phyloP scores from a whole-genome alignment of 2,329 filamentous ascomycete species.

The Xylaria sp. region DNA sequence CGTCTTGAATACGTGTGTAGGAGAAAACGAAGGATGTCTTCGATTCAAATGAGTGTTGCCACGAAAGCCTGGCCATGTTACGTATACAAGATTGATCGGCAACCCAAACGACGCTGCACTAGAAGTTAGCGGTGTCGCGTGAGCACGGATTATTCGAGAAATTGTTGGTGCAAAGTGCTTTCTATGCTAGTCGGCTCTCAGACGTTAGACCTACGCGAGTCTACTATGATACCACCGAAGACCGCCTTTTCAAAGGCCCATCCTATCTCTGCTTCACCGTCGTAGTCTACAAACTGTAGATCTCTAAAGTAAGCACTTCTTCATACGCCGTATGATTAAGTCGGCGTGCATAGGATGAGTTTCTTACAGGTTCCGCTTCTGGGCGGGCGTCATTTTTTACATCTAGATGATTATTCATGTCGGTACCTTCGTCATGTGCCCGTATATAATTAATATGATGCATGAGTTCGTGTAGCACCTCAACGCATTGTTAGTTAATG shows the following conservation, averaged over 20 bases:
- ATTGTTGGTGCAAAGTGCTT: background rate
- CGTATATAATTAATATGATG: background rate
- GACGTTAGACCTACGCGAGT: background rate
- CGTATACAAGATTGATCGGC: background rate
- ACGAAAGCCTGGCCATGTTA: background rate
- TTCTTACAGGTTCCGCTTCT: background rate
- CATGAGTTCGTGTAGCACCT: constrained; percentile 16
- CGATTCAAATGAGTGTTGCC: background rate
- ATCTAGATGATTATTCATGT: background rate
- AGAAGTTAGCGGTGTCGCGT: background rate
- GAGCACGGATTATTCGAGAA: background rate
- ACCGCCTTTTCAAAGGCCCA: background rate
- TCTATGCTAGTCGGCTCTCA: background rate
- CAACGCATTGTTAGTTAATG: background rate
- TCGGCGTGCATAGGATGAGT: background rate
- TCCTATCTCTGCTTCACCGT: constrained; percentile 1
- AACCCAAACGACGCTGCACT: background rate
- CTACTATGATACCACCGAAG: background rate
- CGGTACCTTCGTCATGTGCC: background rate
- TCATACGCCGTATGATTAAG: background rate
- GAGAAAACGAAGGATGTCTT: background rate
- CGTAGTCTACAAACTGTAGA: background rate
- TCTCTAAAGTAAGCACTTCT: background rate
- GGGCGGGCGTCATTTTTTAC: background rate
- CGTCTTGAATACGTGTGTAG: background rate